A percentile compares a stretch with the other conserved stretches of the same genome.
phyloP scores from a whole-genome alignment of 2,329 filamentous ascomycete genomes.

The Penicillium sp. region DNA sequence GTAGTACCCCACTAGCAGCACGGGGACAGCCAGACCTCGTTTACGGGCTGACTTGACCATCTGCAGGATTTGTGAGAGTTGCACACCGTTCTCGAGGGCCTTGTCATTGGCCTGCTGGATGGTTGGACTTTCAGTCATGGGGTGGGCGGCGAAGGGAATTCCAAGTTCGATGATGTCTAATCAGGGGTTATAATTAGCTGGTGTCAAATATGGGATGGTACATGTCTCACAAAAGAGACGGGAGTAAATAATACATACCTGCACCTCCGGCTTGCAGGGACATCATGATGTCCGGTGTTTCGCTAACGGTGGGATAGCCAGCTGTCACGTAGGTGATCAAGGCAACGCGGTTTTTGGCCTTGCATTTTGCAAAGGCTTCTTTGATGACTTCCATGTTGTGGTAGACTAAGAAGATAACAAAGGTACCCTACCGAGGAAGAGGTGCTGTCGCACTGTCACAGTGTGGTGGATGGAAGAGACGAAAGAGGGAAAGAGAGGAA shows the following conservation, averaged over 20 bases:
- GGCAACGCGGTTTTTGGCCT: conserved; percentile 62
- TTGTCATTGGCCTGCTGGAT: conserved; percentile 90
- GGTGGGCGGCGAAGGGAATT: conserved; percentile 93
- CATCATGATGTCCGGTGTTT: conserved; percentile 77
- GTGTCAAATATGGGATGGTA: background rate
- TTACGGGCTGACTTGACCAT: conserved; percentile 78
- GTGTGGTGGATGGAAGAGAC: background rate
- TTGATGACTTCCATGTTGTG: conserved; percentile 44
- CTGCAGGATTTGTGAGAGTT: conserved; percentile 70
- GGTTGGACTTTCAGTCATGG: conserved; percentile 90
- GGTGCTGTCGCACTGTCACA: background rate
- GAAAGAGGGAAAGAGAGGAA: background rate
- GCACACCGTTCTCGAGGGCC: conserved; percentile 83
- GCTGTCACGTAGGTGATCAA: conserved; percentile 94
- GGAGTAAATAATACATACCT: conserved; percentile 52
- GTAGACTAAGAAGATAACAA: background rate
- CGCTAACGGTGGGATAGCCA: conserved; percentile 75
- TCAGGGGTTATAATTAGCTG: background rate
- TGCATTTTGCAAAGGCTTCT: conserved; percentile 53
- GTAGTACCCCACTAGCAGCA: conserved; percentile 97
- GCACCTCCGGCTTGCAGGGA: conserved; percentile 88
- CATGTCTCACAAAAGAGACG: background rate
- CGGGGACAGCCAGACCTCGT: conserved; percentile 72
- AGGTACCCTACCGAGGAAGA: background rate
- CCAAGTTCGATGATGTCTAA: conserved; percentile 90